These are phyloP conservation scores for Eucalyptus decipiens DNA, from an alignment of 345 rosid genomes.

Conservation along the genomic window DNA sequence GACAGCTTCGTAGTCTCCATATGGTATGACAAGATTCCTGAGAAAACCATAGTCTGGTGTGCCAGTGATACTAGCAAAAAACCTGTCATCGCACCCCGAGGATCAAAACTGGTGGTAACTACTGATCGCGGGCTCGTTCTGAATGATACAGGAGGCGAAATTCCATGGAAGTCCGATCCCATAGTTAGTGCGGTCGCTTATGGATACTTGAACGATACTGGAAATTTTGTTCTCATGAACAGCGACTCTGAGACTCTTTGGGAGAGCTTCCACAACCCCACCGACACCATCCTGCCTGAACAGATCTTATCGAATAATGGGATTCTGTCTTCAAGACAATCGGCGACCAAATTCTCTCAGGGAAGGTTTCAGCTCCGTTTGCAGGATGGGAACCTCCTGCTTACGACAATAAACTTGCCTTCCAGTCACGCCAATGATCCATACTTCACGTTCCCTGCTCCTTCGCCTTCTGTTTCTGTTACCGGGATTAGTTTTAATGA, in stretches of 20 bases:
- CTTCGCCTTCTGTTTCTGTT: neutral
- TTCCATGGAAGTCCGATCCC: neutral
- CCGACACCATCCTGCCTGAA: conserved; percentile 17
- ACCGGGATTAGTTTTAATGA: neutral
- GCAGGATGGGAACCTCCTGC: neutral
- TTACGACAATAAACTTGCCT: neutral
- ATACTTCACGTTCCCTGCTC: neutral
- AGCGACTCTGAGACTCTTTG: neutral
- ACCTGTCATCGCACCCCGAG: neutral
- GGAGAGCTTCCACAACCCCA: conserved; percentile 13
- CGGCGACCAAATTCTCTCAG: neutral
- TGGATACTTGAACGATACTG: conserved; percentile 6
- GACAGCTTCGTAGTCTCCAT: conserved; percentile 10
- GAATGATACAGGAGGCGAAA: neutral
- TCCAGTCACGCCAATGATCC: neutral
- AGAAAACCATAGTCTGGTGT: conserved; percentile 5
- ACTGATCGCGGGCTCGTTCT: conserved; percentile 4
- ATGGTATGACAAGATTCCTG: conserved; percentile 13
- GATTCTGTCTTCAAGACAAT: neutral
- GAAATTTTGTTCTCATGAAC: neutral
- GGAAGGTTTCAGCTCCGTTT: conserved; percentile 9
- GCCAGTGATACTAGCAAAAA: neutral
- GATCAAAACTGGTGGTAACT: conserved; percentile 4
- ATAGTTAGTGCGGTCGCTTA: neutral
- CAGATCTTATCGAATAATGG: neutral